Evolutionary conservation across 805 yeast species (phyloP), one percentile per base, ranked within the genome.

Genomic region (Yarrowia keelungensis): DNA sequence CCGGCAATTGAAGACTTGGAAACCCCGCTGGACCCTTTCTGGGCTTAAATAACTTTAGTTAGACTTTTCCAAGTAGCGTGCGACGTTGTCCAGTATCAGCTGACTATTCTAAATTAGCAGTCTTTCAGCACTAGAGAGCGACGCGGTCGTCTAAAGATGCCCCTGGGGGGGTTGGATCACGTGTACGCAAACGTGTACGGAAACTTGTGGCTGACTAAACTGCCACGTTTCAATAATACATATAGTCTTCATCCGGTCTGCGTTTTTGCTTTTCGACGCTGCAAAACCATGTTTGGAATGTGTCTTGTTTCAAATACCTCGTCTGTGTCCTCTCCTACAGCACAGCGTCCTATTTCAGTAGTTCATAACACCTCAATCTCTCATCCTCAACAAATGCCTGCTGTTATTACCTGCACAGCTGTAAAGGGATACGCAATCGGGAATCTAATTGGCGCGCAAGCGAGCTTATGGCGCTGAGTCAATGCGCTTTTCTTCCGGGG

Each of bases 191-290:
- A 45, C 47, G 47, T 45, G 47, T 43, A 8, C n/a, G 50, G 35
- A 35, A 22, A 3, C 16, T 14, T 26, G 3, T 26, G 16, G 51
- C 51, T 47, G 51, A 47, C 51, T 47, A 47, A 47, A 19, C 50
- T 46, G 50, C 50, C 50, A 46, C 50, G 50, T 46, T 46, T 46
- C 50, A 32, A 4, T 14, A 35, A 50, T 50, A 50, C 41, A 50
- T 50, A 50, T 35, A 50, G 56, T 50, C 26, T 50, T 50, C 19
- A 15, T 8, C 39, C 15, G 7, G 14, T 14, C 38, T 4, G 12
- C 11, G 9, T 35, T 10, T 10, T 36, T n/a, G 14, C 8, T 36
- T 51, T 36, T 36, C 8, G 15, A 14, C 11, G 3, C 1, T 5
- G 8, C 14, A 5, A 36, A 51, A 51, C 43, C 41, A 36, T 51